Conservation (phyloP, 2,329 filamentous ascomycete species). For the Diaporthe caulivora region DNA sequence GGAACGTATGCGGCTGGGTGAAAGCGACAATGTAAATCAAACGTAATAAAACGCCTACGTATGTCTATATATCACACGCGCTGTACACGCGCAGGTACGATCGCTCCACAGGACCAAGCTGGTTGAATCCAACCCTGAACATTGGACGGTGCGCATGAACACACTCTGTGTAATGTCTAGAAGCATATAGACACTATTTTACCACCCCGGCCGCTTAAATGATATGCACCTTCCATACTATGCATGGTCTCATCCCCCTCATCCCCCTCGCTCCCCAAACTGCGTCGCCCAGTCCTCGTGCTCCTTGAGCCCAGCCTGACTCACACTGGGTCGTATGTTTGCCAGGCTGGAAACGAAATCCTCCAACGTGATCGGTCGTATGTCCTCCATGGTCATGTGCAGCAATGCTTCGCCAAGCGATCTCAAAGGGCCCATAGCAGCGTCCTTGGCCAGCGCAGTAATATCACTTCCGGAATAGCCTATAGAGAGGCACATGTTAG, state of each 20-base stretch:
- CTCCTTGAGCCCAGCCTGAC: constrained; percentile 83
- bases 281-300: constrained; percentile 96
- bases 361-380: constrained; percentile 83
- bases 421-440: constrained; percentile 94
- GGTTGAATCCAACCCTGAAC: neutral
- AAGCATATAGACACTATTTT: neutral
- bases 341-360: constrained; percentile 89
- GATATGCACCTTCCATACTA: neutral
- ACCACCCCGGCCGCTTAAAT: constrained; percentile 3
- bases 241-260: constrained; percentile 41
- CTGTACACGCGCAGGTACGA: neutral
- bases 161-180: neutral
- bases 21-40: constrained; percentile 8
- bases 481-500: constrained; percentile 51
- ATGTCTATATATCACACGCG: neutral
- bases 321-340: constrained; percentile 91
- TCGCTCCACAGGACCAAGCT: neutral
- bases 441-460: constrained; percentile 95
- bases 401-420: constrained; percentile 91
- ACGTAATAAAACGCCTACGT: neutral
- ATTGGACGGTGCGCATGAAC: neutral
- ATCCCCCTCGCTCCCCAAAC: constrained; percentile 93
- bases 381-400: constrained; percentile 93
- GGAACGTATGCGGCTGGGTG: neutral
- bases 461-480: constrained; percentile 99